Evolutionary conservation across 176 grass and related monocot genomes (phyloP), one percentile per base, ranked within the genome.

Genomic region (Carex kokanica): DNA sequence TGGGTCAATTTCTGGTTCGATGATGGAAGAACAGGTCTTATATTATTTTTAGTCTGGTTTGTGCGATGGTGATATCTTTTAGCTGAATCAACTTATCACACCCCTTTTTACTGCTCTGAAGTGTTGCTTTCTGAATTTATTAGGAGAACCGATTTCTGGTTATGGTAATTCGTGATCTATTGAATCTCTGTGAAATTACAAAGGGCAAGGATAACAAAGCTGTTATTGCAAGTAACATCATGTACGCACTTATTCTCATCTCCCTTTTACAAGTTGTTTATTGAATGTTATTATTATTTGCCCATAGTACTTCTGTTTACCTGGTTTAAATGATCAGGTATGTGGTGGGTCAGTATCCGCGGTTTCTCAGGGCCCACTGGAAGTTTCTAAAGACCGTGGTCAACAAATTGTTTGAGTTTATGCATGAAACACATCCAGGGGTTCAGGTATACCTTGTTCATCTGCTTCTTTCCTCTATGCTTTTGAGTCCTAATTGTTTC

Each of bases 191-290:
- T 84, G 97, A 99, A 90, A 99, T 99, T 49, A 99, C 97, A 23
- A 96, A 99, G 81, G 97, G 97, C 18, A 99, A 99, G 81, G 97
- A 99, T 80, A 99, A 99, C 60, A 99, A 99, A 92, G 97, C 97
- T 84, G 97, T 99, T 58, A 99, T 99, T 84, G 97, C 97, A 36
- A 99, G 97, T 86, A 99, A 99, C 82, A 99, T 99, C 66, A 99
- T 99, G 97, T 99, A 89, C 47, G 85, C 51, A 73, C 78, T 69
- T 88, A 5, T 40, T 11, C 57, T 79, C 32, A 23, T 43, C 13
- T 41, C 31, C 23, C 21, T 60, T 81, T 25, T 31, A 51, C 29
- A 81, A 62, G 6, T 64, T 43, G 3, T 54, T 53, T 54, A 31
- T 45, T 63, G 57, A 23, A 38, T 40, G 64, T 60, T 10, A 18